Evolutionary conservation across 352 stramenopile species (phyloP).

Genomic region (Elongisporangium senticosum): DNA sequence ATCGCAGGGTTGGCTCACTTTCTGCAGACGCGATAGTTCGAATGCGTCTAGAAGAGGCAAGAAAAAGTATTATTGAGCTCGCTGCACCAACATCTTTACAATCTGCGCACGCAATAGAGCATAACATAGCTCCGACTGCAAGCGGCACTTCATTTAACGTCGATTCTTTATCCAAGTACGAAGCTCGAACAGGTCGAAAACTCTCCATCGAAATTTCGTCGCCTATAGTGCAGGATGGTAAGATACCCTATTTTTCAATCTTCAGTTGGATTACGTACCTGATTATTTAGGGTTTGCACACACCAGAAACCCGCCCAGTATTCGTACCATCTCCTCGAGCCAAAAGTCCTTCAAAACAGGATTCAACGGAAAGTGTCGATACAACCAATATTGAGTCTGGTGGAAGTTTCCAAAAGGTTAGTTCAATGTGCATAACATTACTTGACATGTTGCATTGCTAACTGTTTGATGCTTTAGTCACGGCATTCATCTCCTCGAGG

Average conservation of each 20-base stretch:
- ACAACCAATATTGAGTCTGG: constrained; percentile 10
- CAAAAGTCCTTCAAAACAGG: constrained; percentile 27
- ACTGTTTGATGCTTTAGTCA: constrained; percentile 20
- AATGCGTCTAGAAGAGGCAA: constrained; percentile 34
- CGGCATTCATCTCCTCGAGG: constrained; percentile 62
- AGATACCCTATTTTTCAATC: constrained; percentile 3
- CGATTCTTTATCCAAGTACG: constrained; percentile 31
- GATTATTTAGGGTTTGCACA: constrained; percentile 2
- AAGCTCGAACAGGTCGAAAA: constrained; percentile 39
- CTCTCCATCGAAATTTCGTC: constrained; percentile 47
- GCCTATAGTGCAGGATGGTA: constrained; percentile 39
- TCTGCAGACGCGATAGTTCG: constrained; percentile 39
- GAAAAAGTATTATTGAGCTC: constrained; percentile 9
- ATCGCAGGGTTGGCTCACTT: constrained; percentile 8
- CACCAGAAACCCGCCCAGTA: constrained; percentile 35
- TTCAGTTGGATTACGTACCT: neutral
- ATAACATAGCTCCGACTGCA: neutral
- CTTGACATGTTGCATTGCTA: constrained; percentile 4
- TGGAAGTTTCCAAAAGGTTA: constrained; percentile 59
- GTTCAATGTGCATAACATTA: neutral
- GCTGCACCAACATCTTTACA: neutral
- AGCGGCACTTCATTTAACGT: neutral
- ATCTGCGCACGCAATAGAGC: neutral
- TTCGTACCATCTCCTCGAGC: constrained; percentile 49
- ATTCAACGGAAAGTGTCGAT: constrained; percentile 8